Conservation (phyloP, 1,284 basidiomycete genomes). For the Tylopilus sp. region DNA sequence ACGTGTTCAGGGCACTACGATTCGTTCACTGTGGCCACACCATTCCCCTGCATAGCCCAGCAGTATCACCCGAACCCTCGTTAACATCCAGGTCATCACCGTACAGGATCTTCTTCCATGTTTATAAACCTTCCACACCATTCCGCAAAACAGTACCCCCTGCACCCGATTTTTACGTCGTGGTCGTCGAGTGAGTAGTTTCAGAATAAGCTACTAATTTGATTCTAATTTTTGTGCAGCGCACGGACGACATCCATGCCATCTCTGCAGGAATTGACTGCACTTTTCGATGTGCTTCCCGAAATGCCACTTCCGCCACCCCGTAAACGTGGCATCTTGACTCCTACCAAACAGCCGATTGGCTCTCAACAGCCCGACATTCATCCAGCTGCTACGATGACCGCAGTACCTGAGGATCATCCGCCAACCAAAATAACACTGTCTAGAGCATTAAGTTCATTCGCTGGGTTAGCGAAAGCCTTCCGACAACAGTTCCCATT, state of each 20-base stretch:
- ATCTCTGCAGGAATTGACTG: conserved; percentile 72
- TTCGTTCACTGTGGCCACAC: conserved; percentile 79
- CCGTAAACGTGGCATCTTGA: conserved; percentile 48
- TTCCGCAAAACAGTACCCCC: conserved; percentile 87
- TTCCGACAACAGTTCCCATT: conserved; percentile 16
- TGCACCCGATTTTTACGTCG: conserved; percentile 89
- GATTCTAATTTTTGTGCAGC: too few relatives aligned
- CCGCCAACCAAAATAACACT: neutral
- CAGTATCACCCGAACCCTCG: conserved; percentile 17
- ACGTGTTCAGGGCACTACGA: conserved; percentile 79
- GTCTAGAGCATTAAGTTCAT: conserved; percentile 5
- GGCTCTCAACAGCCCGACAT: conserved; percentile 18
- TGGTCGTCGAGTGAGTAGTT: conserved; percentile 81
- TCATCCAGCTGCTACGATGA: conserved; percentile 21
- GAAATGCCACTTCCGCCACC: conserved; percentile 66
- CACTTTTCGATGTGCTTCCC: conserved; percentile 72
- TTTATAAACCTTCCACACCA: conserved; percentile 91
- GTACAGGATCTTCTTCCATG: conserved; percentile 89
- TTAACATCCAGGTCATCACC: conserved; percentile 46
- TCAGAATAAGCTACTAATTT: conserved; percentile 5
- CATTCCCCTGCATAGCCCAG: conserved; percentile 47
- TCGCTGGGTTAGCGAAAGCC: neutral
- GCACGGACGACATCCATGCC: conserved; percentile 81
- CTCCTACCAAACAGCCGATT: conserved; percentile 26
- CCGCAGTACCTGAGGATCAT: neutral